phyloP scores from a whole-genome alignment of 176 grass and related monocot species.

The Lolium rigidum region DNA sequence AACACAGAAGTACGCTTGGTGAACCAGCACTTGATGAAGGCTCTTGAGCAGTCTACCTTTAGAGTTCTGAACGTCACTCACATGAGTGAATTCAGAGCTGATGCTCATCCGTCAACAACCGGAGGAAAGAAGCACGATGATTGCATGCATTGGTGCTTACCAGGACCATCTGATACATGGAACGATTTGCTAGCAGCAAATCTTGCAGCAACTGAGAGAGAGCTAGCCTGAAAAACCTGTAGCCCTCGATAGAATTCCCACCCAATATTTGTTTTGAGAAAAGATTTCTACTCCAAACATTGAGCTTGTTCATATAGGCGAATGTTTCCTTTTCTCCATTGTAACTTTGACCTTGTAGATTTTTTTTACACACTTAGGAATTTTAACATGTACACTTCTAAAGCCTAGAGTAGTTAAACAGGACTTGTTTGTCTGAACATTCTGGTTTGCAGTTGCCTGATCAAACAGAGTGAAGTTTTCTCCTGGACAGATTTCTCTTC shows the following conservation, averaged over 20 bases:
- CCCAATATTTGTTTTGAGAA: not conserved
- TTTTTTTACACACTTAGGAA: not conserved
- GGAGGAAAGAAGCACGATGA: slow-evolving; percentile 90
- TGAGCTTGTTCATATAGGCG: not conserved
- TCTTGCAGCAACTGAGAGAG: slow-evolving; percentile 36
- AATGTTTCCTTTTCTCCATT: not conserved
- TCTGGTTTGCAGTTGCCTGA: not conserved
- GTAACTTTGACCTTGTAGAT: slow-evolving; percentile 21
- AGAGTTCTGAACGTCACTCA: slow-evolving; percentile 68
- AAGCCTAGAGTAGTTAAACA: not conserved
- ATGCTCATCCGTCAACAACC: slow-evolving; percentile 87
- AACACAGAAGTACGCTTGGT: slow-evolving; percentile 70
- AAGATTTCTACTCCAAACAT: not conserved
- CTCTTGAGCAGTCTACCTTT: slow-evolving; percentile 62
- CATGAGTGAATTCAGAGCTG: slow-evolving; percentile 93
- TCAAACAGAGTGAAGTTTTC: not conserved
- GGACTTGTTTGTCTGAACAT: slow-evolving; percentile 6
- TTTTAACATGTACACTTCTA: not conserved
- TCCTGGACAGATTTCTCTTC: not conserved
- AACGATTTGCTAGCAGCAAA: slow-evolving; percentile 70
- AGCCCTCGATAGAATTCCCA: not conserved
- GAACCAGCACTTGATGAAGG: slow-evolving; percentile 64
- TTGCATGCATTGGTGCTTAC: slow-evolving; percentile 99
- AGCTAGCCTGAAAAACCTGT: not conserved
- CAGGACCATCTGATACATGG: slow-evolving; percentile 84